Evolutionary conservation across 176 grass and related monocot species (phyloP).

Genomic region (Oryza officinalis): DNA sequence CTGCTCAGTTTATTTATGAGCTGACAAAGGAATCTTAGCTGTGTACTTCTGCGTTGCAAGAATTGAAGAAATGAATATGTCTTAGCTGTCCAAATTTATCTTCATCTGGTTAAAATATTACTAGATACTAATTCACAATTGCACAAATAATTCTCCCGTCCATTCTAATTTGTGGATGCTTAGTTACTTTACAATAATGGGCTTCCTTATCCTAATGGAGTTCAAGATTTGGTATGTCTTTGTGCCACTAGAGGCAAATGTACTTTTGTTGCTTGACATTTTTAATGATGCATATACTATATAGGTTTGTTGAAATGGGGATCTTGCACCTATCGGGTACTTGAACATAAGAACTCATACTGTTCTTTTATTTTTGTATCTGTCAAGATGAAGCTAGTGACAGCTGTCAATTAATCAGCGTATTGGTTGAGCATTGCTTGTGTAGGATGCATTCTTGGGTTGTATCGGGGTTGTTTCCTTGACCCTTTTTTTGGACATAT

Average conservation of each 20-base stretch:
- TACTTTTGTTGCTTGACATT: not conserved
- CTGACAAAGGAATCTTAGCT: slow-evolving; percentile 28
- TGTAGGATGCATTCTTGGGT: no score
- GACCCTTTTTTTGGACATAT: no score
- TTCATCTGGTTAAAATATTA: not conserved
- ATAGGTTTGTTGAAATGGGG: slow-evolving; percentile 1
- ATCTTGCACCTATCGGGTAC: not conserved
- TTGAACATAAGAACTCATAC: slow-evolving; percentile 1
- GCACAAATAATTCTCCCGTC: not conserved
- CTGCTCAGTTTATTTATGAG: slow-evolving; percentile 5
- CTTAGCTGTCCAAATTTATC: not conserved
- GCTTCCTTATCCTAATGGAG: not conserved
- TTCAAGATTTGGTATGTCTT: not conserved
- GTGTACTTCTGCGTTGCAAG: not conserved
- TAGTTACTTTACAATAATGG: not conserved
- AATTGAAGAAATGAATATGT: not conserved
- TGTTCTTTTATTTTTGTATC: not conserved
- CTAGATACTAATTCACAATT: not conserved
- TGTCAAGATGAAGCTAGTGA: not conserved
- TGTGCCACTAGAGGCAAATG: not conserved
- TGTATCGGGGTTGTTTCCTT: no score
- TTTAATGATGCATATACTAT: not conserved
- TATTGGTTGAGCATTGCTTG: no score
- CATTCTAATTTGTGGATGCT: slow-evolving; percentile 7
- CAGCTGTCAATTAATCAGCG: not conserved